phyloP scores from a whole-genome alignment of 305 asterid genomes.

The Stenogyne calaminthoides region DNA sequence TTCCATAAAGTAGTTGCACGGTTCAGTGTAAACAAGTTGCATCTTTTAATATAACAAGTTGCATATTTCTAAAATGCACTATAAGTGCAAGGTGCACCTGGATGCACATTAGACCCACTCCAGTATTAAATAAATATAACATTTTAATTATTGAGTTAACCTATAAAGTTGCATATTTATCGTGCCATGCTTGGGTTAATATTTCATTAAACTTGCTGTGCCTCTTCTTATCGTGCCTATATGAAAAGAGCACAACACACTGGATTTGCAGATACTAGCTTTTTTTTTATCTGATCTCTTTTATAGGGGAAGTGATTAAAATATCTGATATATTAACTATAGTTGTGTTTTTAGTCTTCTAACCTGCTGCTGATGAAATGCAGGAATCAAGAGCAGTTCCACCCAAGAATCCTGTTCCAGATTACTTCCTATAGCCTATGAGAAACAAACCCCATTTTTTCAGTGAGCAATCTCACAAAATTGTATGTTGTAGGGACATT shows the following conservation, averaged over 20 bases:
- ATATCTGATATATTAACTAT: not conserved
- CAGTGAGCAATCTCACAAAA: not conserved
- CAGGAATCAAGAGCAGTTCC: conserved; percentile 96
- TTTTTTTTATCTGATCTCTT: not conserved
- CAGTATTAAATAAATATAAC: too few relatives aligned
- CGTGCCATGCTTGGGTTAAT: not conserved
- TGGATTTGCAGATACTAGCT: too few relatives aligned
- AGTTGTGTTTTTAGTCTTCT: not conserved
- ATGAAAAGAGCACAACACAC: too few relatives aligned
- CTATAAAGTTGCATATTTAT: too few relatives aligned
- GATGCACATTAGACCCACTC: too few relatives aligned
- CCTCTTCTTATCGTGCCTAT: not conserved
- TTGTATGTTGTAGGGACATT: conserved; percentile 6
- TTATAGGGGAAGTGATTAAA: not conserved
- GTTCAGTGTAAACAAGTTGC: too few relatives aligned
- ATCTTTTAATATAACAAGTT: too few relatives aligned
- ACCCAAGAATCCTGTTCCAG: conserved; percentile 80
- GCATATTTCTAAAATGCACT: too few relatives aligned
- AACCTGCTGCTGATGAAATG: conserved; percentile 16
- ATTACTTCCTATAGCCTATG: conserved; percentile 74
- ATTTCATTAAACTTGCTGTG: not conserved
- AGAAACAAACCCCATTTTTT: not conserved
- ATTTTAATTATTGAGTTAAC: too few relatives aligned
- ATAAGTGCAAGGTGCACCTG: too few relatives aligned
- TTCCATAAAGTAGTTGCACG: too few relatives aligned